These are phyloP conservation scores for Quercus lobata DNA, from an alignment of 331 rosid genomes.

Conservation along the genomic window DNA sequence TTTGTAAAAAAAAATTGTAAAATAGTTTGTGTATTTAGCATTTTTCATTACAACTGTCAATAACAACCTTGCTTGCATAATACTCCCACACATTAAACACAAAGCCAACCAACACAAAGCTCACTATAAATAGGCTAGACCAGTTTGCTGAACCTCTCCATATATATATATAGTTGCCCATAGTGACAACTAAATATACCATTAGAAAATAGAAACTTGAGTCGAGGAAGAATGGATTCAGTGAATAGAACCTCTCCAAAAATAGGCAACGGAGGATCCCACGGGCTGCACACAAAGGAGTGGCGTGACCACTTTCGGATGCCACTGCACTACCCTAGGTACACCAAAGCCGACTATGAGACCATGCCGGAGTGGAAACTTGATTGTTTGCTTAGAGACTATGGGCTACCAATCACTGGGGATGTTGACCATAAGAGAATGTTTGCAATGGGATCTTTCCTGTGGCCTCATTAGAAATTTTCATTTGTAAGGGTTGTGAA, in stretches of 20 bases:
- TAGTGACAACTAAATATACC: too few species aligned
- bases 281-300: not conserved
- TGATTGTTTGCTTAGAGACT: constrained; percentile 56
- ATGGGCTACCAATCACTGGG: constrained; percentile 52
- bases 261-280: too few species aligned
- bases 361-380: constrained; percentile 71
- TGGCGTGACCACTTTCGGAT: constrained; percentile 49
- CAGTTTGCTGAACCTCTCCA: too few species aligned
- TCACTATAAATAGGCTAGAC: not conserved
- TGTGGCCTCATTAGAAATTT: constrained; percentile 37
- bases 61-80: not conserved
- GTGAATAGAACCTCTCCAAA: not conserved
- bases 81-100: not conserved
- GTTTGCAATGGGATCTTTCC: constrained; percentile 66
- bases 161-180: not conserved
- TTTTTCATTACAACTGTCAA: not conserved
- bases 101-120: not conserved
- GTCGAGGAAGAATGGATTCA: constrained; percentile 28
- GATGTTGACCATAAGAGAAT: constrained; percentile 48
- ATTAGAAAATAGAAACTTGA: not conserved
- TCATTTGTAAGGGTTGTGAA: not conserved
- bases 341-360: constrained; percentile 49
- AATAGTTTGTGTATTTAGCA: too few species aligned
- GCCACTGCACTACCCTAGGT: constrained; percentile 76
- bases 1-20: too few species aligned